Conservation (phyloP, 768 basidiomycete species). For the Auricularia sp. region DNA sequence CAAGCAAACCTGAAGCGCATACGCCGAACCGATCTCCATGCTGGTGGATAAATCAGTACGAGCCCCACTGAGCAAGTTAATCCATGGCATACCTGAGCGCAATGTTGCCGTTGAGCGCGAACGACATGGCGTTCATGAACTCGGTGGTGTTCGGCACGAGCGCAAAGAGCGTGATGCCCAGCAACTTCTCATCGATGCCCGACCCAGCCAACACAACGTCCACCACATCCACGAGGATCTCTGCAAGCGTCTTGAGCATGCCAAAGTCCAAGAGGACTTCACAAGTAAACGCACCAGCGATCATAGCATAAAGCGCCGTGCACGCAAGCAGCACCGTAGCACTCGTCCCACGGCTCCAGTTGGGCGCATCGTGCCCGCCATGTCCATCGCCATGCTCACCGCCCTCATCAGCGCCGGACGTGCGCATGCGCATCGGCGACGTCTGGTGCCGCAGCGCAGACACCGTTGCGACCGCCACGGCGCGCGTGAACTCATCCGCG, state of each 20-base stretch:
- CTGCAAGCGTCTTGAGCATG: constrained; percentile 30
- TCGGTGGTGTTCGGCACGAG: constrained; percentile 98
- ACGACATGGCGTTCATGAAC: constrained; percentile 99
- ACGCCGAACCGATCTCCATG: constrained; percentile 99
- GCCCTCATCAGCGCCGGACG: constrained; percentile 33
- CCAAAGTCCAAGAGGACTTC: too few relatives aligned
- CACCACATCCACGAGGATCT: constrained; percentile 89
- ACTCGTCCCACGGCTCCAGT: constrained; percentile 87
- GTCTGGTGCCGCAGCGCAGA: constrained; percentile 80
- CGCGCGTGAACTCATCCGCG: constrained; percentile 84
- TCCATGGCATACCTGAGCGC: constrained; percentile 63
- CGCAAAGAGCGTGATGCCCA: constrained; percentile 93
- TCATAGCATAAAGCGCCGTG: constrained; percentile 87
- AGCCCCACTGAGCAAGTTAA: too few relatives aligned
- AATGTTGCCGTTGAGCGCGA: constrained; percentile 94
- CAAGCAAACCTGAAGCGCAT: constrained; percentile 95
- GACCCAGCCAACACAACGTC: constrained; percentile 86
- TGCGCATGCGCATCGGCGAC: constrained; percentile 38
- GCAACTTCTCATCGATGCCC: constrained; percentile 93
- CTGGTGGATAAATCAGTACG: constrained; percentile 29
- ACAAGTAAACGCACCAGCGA: constrained; percentile 62
- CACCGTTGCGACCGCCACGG: constrained; percentile 90
- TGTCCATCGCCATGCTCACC: constrained; percentile 42
- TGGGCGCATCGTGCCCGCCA: constrained; percentile 88
- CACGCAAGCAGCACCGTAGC: constrained; percentile 83